A percentile compares a stretch with the other conserved stretches of the same genome.
Conservation (phyloP, 148 eudicot species). For the Polygonum maritimum region DNA sequence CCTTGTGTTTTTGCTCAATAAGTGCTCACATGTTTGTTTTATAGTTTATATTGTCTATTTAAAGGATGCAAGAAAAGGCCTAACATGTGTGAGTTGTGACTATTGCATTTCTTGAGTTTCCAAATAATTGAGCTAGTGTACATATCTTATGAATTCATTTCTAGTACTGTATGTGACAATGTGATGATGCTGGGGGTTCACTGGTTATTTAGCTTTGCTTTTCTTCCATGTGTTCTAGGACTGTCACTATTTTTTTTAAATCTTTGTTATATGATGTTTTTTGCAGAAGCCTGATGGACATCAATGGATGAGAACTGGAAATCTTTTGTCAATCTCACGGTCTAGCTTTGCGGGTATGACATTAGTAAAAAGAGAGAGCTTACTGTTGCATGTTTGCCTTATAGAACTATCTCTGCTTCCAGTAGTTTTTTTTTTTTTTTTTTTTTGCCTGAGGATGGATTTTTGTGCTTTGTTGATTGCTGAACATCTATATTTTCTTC, state of each 20-base stretch:
- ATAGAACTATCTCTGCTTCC: not conserved
- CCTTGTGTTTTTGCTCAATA: not conserved
- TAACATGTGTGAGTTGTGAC: not conserved
- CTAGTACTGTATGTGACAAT: not conserved
- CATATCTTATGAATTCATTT: not conserved
- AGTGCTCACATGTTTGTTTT: not conserved
- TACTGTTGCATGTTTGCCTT: not conserved
- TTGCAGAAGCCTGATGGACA: not conserved
- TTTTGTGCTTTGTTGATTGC: not conserved
- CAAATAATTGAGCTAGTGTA: not conserved
- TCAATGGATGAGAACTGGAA: not conserved
- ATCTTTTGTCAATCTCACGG: slow-evolving; percentile 11
- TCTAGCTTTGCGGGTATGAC: slow-evolving; percentile 18
- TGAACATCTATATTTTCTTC: not conserved
- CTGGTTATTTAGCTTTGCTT: not conserved
- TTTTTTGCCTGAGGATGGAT: not conserved
- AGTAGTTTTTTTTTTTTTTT: not conserved
- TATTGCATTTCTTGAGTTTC: not conserved
- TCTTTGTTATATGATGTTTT: not conserved
- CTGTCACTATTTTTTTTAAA: not conserved
- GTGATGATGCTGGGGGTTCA: not conserved
- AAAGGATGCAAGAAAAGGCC: not conserved
- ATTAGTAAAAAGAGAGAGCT: not conserved
- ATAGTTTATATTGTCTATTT: not conserved
- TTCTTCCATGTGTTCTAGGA: not conserved